Evolutionary conservation across 176 grass and related monocot genomes (phyloP).

Genomic region (Triticum dicoccoides): DNA sequence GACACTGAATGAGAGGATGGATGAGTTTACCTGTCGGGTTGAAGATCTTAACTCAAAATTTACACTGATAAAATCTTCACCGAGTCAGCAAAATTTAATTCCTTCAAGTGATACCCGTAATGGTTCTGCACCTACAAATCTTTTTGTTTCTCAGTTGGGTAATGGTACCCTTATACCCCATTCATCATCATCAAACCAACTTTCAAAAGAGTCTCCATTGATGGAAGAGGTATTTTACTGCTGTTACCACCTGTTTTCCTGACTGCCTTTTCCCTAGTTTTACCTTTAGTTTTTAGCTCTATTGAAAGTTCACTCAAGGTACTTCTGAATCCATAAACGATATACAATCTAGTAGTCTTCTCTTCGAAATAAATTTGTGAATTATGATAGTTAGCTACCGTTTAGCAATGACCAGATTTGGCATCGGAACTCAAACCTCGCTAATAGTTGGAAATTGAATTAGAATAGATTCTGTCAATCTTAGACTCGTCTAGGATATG

Average conservation of each 20-base stretch:
- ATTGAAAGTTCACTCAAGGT: not conserved
- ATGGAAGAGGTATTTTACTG: slow-evolving; percentile 71
- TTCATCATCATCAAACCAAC: slow-evolving; percentile 73
- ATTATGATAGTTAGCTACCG: not conserved
- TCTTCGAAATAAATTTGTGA: not conserved
- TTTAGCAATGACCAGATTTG: not conserved
- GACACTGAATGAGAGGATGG: slow-evolving; percentile 92
- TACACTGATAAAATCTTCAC: slow-evolving; percentile 50
- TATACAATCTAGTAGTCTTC: not conserved
- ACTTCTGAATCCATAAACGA: not conserved
- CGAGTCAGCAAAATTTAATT: slow-evolving; percentile 85
- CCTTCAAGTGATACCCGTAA: slow-evolving; percentile 76
- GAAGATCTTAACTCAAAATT: slow-evolving; percentile 87
- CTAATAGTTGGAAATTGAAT: not conserved
- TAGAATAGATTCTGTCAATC: not conserved
- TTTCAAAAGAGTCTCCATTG: slow-evolving; percentile 77
- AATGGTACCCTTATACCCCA: slow-evolving; percentile 80
- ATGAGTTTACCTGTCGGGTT: slow-evolving; percentile 87
- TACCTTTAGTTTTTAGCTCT: not conserved
- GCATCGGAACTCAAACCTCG: not conserved
- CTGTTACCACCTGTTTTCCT: not conserved
- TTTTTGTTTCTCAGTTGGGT: slow-evolving; percentile 86
- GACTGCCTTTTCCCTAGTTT: not conserved
- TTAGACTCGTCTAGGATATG: not conserved
- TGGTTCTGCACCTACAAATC: slow-evolving; percentile 79